Evolutionary conservation across 2,329 filamentous ascomycete species (phyloP).

Genomic region (Verticillium albo-atrum): DNA sequence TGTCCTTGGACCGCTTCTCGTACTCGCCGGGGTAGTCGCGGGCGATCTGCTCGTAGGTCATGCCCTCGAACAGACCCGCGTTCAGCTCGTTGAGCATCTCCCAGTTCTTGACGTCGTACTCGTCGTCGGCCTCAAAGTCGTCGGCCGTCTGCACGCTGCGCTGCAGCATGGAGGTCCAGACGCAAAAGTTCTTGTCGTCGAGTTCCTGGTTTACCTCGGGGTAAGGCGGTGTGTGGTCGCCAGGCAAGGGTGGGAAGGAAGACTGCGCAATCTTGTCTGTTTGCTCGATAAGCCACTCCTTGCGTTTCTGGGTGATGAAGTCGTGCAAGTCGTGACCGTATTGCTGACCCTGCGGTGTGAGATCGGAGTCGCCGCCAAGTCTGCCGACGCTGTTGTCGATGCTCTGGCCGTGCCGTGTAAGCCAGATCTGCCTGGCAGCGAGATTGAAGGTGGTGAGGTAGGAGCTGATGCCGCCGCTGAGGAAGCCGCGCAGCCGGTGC

Average conservation of each 20-base stretch:
- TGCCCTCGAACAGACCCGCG: constrained; percentile 85
- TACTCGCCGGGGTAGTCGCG: constrained; percentile 78
- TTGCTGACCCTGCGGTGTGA: constrained; percentile 73
- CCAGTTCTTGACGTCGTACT: constrained; percentile 96
- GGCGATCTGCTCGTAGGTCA: constrained; percentile 90
- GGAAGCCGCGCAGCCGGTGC: constrained; percentile 84
- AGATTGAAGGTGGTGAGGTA: constrained; percentile 97
- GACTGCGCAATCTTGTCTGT: constrained; percentile 70
- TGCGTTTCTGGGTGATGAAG: constrained; percentile 78
- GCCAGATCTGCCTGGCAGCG: constrained; percentile 94
- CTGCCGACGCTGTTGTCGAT: constrained; percentile 81
- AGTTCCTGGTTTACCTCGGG: constrained; percentile 71
- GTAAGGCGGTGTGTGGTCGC: constrained; percentile 92
- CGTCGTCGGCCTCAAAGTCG: constrained; percentile 85
- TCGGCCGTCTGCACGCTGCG: constrained; percentile 84
- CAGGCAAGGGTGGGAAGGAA: constrained; percentile 83
- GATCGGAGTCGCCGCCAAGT: constrained; percentile 83
- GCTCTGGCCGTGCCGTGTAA: constrained; percentile 91
- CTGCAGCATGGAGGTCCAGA: constrained; percentile 97
- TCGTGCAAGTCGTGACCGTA: constrained; percentile 77
- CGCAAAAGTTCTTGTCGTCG: constrained; percentile 86
- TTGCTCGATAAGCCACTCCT: constrained; percentile 79
- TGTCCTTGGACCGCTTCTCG: constrained; percentile 72
- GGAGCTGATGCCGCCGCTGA: constrained; percentile 87
- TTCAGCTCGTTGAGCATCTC: constrained; percentile 97